A percentile compares a stretch with the other conserved stretches of the same genome.
phyloP scores from a whole-genome alignment of 768 basidiomycete species.

The Albatrellus ellisii region DNA sequence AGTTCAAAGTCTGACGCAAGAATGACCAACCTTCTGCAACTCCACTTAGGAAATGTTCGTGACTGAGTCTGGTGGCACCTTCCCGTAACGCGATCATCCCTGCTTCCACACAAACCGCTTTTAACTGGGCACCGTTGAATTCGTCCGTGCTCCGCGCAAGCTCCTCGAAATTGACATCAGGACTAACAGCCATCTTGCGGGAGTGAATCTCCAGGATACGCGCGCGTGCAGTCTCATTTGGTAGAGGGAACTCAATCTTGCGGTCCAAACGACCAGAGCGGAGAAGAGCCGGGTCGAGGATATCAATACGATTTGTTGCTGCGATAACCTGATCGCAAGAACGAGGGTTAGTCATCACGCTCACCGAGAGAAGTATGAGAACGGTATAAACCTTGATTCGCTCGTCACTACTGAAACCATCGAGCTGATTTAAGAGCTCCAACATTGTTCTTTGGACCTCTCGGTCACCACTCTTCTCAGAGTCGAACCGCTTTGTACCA shows the following conservation, averaged over 20 bases:
- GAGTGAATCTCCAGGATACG: constrained; percentile 95
- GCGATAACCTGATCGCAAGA: constrained; percentile 68
- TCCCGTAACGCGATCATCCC: constrained; percentile 98
- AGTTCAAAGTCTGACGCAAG: constrained; percentile 10
- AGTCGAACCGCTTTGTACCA: constrained; percentile 93
- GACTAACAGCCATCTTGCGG: constrained; percentile 82
- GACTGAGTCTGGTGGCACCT: constrained; percentile 76
- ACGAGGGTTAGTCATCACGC: constrained; percentile 1
- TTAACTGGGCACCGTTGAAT: constrained; percentile 94
- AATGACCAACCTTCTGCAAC: constrained; percentile 62
- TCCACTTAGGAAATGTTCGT: constrained; percentile 94
- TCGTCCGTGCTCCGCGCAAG: constrained; percentile 95
- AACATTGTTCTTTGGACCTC: constrained; percentile 99
- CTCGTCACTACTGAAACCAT: constrained; percentile 94
- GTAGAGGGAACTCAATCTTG: constrained; percentile 97
- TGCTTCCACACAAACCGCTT: constrained; percentile 98
- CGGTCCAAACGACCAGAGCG: constrained; percentile 95
- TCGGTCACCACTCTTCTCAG: constrained; percentile 96
- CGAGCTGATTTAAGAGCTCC: constrained; percentile 93
- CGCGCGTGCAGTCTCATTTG: constrained; percentile 92
- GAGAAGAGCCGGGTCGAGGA: constrained; percentile 94
- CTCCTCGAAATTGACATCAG: constrained; percentile 94
- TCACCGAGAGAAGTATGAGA: constrained; percentile 3
- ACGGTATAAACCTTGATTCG: constrained; percentile 72
- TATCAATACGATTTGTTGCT: constrained; percentile 97